Percentiles rank a stretch among this genome's conserved stretches.
Evolutionary conservation across 176 grass and related monocot genomes (phyloP).

Genomic region (Pontederia paniculata): DNA sequence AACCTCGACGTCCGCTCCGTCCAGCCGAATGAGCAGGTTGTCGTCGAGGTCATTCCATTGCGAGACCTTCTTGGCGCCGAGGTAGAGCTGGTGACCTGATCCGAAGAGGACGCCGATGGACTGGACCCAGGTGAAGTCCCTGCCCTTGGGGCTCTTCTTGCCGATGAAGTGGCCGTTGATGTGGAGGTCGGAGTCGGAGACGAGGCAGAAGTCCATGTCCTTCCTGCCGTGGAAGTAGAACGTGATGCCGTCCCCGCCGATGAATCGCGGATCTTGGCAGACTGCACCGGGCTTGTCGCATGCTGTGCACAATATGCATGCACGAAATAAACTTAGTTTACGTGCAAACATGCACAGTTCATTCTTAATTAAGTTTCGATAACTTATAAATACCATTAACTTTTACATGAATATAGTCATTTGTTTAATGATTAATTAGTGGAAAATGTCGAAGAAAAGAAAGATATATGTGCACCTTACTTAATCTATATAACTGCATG

Average conservation of each 20-base stretch:
- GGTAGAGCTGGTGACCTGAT: conserved; percentile 21
- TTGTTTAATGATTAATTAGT: too few species aligned
- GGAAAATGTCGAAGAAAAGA: too few species aligned
- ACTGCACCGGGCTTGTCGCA: conserved; percentile 7
- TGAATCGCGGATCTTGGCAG: conserved; percentile 13
- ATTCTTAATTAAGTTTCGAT: too few species aligned
- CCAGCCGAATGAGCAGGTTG: conserved; percentile 26
- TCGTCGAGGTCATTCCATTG: conserved; percentile 34
- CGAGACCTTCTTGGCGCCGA: conserved; percentile 29
- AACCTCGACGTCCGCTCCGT: conserved; percentile 15
- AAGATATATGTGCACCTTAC: too few species aligned
- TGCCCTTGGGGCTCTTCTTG: conserved; percentile 4
- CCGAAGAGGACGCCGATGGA: conserved; percentile 40
- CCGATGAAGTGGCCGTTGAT: conserved; percentile 15
- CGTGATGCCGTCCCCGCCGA: conserved; percentile 6
- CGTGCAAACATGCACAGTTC: too few species aligned
- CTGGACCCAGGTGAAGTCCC: conserved; percentile 28
- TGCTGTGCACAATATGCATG: neutral
- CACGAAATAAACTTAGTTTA: neutral
- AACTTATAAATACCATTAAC: too few species aligned
- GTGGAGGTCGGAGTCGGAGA: neutral
- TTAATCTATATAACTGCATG: too few species aligned
- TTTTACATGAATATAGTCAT: too few species aligned
- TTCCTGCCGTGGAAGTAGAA: conserved; percentile 19
- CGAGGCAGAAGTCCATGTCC: conserved; percentile 11